phyloP scores from a whole-genome alignment of 805 yeast species.

The Zygotorulaspora chibaensis region DNA sequence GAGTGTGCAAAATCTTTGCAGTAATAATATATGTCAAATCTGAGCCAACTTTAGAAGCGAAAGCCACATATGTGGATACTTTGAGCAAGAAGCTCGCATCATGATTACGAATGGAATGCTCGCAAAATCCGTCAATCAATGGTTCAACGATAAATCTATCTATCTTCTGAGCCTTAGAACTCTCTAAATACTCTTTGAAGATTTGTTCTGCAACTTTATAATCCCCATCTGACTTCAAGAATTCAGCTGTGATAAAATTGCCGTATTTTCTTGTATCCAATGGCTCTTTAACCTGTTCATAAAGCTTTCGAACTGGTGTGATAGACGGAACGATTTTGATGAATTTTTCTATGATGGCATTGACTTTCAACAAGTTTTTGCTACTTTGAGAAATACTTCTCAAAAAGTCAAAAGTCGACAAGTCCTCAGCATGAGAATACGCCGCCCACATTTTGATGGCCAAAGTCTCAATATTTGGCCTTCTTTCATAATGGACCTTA shows the following conservation, averaged over 20 bases:
- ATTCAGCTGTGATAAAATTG: conserved; percentile 26
- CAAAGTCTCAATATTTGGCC: conserved; percentile 20
- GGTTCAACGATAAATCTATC: conserved; percentile 17
- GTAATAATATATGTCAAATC: conserved; percentile 10
- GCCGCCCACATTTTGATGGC: conserved; percentile 26
- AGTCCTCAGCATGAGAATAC: conserved; percentile 13
- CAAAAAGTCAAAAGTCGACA: conserved; percentile 20
- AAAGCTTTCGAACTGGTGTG: conserved; percentile 18
- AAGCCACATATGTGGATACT: conserved; percentile 17
- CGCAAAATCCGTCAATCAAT: conserved; percentile 21
- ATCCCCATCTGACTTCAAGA: conserved; percentile 20
- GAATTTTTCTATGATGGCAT: conserved; percentile 20
- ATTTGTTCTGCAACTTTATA: conserved; percentile 22
- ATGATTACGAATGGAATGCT: conserved; percentile 13
- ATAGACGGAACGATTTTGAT: conserved; percentile 21
- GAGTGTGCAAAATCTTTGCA: conserved; percentile 13
- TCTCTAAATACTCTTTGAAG: conserved; percentile 21
- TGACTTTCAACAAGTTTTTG: conserved; percentile 13
- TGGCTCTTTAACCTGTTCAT: conserved; percentile 20
- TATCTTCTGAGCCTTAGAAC: conserved; percentile 7
- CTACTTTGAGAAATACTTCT: conserved; percentile 19
- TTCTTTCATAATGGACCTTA: conserved; percentile 1
- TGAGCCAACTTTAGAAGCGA: conserved; percentile 18
- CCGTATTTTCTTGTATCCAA: conserved; percentile 21
- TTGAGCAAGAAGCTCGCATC: conserved; percentile 16